Base-by-base conservation (phyloP, 345 rosid species). In the Arabis hirsuta region DNA sequence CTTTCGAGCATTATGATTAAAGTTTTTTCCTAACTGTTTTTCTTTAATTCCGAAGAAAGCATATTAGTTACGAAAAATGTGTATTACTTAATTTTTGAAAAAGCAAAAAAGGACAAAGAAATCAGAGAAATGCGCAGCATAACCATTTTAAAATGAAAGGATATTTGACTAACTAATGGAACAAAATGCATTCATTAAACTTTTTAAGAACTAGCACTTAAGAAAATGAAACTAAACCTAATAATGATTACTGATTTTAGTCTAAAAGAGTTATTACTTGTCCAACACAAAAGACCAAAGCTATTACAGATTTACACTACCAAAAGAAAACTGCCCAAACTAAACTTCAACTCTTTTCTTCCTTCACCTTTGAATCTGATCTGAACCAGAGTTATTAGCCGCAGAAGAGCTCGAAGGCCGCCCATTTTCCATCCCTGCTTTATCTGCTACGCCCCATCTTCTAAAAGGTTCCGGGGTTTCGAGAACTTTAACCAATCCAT, bases 381-480 rank as follows among this genome's bases (percentile, higher is more conserved):
- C 87, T 56, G 77, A 73, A 57, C 73, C 56, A 1, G 82, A 75
- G 52, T 76, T 78, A 65, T 83, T 83, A 39, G 84, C 78, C 2
- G 76, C 65, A 4, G 89, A 71, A 2, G 84, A 76, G n/a, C 87
- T 73, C 5, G 84, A 78, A 5, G 81, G 70, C 73, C 83, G 73
- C 39, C 84, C 83, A 5, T 78, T 82, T 29, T 78, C 78, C 0
- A 80, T 76, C 29, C 76, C 78, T 13, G 81, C 32, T 67, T 84
- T 88, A 13, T 88, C 92, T 10, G 65, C 69, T 16, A 76, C 76
- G 5, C 88, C 85, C 95, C 95, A 85, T 78, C 82, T 81, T 48
- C 82, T 80, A 9, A 81, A 84, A 0, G 84, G 58, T 36, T 88
- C 97, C 2, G 82, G 75, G 12, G 91, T 86, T 79, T 91, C 95